These are phyloP conservation scores for Geosmithia morbida DNA, from an alignment of 2,329 filamentous ascomycete genomes.

Conservation along the genomic window DNA sequence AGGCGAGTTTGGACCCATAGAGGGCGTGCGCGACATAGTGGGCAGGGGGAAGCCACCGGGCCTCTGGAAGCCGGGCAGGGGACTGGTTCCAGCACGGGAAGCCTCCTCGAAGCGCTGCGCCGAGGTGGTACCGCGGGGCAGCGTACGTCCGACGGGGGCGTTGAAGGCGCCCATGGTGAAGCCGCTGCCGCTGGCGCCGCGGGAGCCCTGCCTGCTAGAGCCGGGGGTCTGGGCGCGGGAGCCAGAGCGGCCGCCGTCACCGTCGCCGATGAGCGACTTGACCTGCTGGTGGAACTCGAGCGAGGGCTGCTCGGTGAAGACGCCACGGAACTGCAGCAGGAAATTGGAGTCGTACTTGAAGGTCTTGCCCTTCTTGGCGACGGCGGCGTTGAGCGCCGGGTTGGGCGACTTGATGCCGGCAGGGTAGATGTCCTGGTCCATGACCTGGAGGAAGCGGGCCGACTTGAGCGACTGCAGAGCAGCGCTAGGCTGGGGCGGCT, in stretches of 20 bases:
- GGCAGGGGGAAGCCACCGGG: conserved; percentile 47
- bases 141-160: conserved; percentile 24
- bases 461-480: conserved; percentile 89
- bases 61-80: conserved; percentile 24
- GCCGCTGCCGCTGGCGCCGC: conserved; percentile 24
- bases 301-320: conserved; percentile 94
- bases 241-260: conserved; percentile 44
- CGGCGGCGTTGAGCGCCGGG: conserved; percentile 72
- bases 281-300: conserved; percentile 86
- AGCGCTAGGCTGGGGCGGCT: conserved; percentile 84
- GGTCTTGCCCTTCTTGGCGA: conserved; percentile 62
- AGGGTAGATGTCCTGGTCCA: conserved; percentile 70
- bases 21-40: conserved; percentile 52
- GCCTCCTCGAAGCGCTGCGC: conserved; percentile 59
- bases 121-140: conserved; percentile 67
- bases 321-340: conserved; percentile 86
- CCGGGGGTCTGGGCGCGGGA: conserved; percentile 37
- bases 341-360: conserved; percentile 96
- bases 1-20: conserved; percentile 55
- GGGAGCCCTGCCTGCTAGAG: conserved; percentile 33
- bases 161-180: conserved; percentile 60
- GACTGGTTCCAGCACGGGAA: conserved; percentile 27
- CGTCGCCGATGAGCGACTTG: conserved; percentile 73
- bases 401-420: conserved; percentile 77
- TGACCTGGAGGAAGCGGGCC: conserved; percentile 71